Base-by-base conservation (phyloP, 495 filamentous ascomycete species). In the Lophium mytilinum region DNA sequence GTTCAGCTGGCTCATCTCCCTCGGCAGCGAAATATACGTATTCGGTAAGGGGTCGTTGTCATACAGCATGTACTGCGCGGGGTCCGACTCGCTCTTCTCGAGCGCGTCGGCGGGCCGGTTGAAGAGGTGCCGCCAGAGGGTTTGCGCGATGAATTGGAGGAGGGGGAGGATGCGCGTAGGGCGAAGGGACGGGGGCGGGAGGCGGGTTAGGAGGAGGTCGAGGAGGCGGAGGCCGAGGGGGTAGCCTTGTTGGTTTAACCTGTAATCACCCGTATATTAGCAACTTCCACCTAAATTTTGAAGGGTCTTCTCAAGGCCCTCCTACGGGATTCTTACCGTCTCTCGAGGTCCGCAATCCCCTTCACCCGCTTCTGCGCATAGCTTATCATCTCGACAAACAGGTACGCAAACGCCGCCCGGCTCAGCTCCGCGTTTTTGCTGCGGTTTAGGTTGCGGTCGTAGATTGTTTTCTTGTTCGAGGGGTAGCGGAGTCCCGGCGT, bases 31-130 rank as follows among this genome's bases (percentile, higher is more conserved):
- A 66, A 98, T 87, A 70, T 94, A 96, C 18, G 83, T 83, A 68
- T 95, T 96, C 14, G 97, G 92, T 12, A 96, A 75, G 40, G 93
- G 93, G 66, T 97, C 94, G 69, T 99, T 95, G 69, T 99, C 93
- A 56, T 84, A 84, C 64, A 99, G 89, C 92, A 99, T 96, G 76
- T 96, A 99, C 75, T 97, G 90, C 68, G 90, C 87, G 3, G 88
- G 83, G 11, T 87, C 90, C 15, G 83, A 80, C 4, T 85, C 80
- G 55, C 83, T 88, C 72, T 90, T 89, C 73, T 99, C 93, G 55
- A 99, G 83, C 14, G 88, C 84, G 69, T 96, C 90, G 33, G 93
- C 93, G 17, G 90, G 80, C 24, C 92, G 88, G 51, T 78, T 79
- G 74, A 97, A 99, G 40, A 99, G 87, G 70, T 92, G 87, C 45